Conservation (phyloP, 1,284 basidiomycete genomes). For the Moesziomyces globuligerus region DNA sequence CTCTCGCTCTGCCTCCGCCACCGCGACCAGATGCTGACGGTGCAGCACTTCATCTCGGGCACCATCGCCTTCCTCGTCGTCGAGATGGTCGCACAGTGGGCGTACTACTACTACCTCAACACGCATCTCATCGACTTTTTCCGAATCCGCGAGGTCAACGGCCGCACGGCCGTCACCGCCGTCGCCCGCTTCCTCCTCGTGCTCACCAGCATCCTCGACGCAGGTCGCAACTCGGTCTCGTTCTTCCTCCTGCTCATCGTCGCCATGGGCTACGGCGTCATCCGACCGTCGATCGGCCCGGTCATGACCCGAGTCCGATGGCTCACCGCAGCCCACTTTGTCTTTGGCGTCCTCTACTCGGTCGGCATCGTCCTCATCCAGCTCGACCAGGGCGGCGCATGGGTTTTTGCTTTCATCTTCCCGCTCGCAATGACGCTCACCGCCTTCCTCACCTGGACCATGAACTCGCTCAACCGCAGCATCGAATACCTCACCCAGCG, state of each 20-base stretch:
- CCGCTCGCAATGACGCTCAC: conserved; percentile 93
- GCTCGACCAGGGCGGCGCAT: conserved; percentile 73
- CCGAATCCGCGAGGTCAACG: conserved; percentile 49
- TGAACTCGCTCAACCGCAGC: conserved; percentile 59
- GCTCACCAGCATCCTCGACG: conserved; percentile 77
- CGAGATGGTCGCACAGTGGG: conserved; percentile 81
- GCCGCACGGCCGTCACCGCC: conserved; percentile 44
- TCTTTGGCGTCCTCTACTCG: conserved; percentile 83
- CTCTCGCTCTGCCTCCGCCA: conserved; percentile 84
- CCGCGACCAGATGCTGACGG: conserved; percentile 73
- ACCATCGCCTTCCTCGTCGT: conserved; percentile 87
- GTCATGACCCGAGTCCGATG: conserved; percentile 82
- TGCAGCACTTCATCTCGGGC: conserved; percentile 91
- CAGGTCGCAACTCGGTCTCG: conserved; percentile 89
- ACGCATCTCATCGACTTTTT: conserved; percentile 58
- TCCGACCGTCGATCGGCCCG: conserved; percentile 77
- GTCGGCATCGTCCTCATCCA: conserved; percentile 72
- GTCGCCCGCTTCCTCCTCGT: conserved; percentile 60
- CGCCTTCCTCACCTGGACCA: conserved; percentile 89
- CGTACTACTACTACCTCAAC: conserved; percentile 62
- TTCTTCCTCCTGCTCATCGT: conserved; percentile 96
- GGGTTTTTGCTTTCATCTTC: conserved; percentile 74
- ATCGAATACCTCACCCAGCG: conserved; percentile 60
- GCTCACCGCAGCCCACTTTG: conserved; percentile 83
- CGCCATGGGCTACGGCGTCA: conserved; percentile 66